Evolutionary conservation across 2,329 filamentous ascomycete genomes (phyloP).

Genomic region (Aphanoascus verrucosus): DNA sequence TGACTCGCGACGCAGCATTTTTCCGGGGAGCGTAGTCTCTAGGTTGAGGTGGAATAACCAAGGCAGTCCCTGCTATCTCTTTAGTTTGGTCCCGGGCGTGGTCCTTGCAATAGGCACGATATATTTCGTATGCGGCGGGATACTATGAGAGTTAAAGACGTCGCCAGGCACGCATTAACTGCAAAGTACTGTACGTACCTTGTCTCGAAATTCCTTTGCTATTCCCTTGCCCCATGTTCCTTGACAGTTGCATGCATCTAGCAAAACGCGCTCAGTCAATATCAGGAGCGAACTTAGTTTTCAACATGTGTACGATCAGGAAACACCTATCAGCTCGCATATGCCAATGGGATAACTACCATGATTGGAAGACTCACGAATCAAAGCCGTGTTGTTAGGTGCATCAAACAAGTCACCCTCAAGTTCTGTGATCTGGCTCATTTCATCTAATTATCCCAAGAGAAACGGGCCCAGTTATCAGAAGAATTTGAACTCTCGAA

Average conservation of each 20-base stretch:
- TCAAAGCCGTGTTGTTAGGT: constrained; percentile 40
- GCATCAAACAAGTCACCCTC: constrained; percentile 45
- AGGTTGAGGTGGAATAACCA: constrained; percentile 44
- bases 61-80: constrained; percentile 34
- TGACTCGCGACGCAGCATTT: not conserved
- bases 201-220: constrained; percentile 40
- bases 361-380: constrained; percentile 32
- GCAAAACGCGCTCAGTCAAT: not conserved
- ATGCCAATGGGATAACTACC: not conserved
- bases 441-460: constrained; percentile 3
- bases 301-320: not conserved
- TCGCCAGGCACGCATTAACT: not conserved
- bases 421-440: constrained; percentile 22
- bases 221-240: constrained; percentile 52
- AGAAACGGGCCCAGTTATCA: no score
- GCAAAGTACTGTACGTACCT: constrained; percentile 18
- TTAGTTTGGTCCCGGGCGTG: constrained; percentile 8
- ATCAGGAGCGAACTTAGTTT: not conserved
- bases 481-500: no score
- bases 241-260: constrained; percentile 49
- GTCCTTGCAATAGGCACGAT: constrained; percentile 39
- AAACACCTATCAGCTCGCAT: not conserved
- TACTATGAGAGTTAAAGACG: constrained; percentile 29
- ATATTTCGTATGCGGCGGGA: constrained; percentile 41
- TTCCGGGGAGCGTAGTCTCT: constrained; percentile 19